Conservation (phyloP, 2,329 filamentous ascomycete species). For the Pleomassaria siparia region DNA sequence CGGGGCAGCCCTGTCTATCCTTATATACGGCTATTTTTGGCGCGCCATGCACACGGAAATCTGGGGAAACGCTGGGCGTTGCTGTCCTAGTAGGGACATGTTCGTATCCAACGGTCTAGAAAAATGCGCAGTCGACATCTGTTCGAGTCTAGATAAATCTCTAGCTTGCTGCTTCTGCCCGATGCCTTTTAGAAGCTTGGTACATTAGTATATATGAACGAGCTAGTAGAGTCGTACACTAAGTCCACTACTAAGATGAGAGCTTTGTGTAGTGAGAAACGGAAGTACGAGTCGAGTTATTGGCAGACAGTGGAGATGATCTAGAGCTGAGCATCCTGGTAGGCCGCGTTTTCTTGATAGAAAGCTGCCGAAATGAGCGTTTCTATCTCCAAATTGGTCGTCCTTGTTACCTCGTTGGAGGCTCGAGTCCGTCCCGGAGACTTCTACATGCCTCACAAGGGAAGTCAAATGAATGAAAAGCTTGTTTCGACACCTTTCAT, state of each 20-base stretch:
- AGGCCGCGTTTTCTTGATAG: too few relatives aligned
- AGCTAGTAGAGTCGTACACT: constrained; percentile 24
- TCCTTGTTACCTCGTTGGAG: too few relatives aligned
- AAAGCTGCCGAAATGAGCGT: too few relatives aligned
- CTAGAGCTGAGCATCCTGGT: too few relatives aligned
- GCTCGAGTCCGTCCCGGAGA: not conserved
- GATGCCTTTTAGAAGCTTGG: not conserved
- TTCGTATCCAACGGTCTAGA: constrained; percentile 9
- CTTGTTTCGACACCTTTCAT: not conserved
- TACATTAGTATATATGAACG: constrained; percentile 9
- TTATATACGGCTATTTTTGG: constrained; percentile 4
- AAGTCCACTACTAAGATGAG: constrained; percentile 18
- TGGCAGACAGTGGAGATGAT: too few relatives aligned
- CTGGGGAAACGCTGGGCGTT: constrained; percentile 13
- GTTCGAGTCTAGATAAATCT: constrained; percentile 1
- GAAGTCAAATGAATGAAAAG: not conserved
- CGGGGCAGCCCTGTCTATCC: constrained; percentile 15
- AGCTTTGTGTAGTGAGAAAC: too few relatives aligned
- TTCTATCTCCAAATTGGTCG: too few relatives aligned
- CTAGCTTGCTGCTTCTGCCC: not conserved
- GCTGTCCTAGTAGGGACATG: constrained; percentile 8
- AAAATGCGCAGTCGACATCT: constrained; percentile 2
- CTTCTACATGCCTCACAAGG: not conserved
- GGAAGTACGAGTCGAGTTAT: too few relatives aligned
- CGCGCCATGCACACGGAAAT: constrained; percentile 14